A percentile compares a stretch with the other conserved stretches of the same genome.
Evolutionary conservation across 31 red algal genomes (phyloP).

Genomic region (Porphyra umbilicalis): DNA sequence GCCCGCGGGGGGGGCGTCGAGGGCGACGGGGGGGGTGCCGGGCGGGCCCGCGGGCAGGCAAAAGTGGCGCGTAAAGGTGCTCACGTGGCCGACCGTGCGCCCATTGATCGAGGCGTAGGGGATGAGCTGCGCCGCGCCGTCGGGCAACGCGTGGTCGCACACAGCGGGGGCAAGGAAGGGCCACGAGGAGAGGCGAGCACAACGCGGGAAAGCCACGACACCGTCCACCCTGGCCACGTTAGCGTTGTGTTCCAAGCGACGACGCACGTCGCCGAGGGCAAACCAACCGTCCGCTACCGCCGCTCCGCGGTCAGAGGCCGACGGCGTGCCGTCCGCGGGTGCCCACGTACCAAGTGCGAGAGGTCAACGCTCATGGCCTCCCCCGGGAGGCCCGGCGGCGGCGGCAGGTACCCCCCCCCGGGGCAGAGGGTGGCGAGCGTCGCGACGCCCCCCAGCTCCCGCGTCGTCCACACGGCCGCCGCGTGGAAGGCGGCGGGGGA

Average conservation of each 20-base stretch:
- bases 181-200: too few species aligned
- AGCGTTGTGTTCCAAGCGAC: too few species aligned
- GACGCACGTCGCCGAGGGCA: too few species aligned
- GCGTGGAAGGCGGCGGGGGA: neutral
- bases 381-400: neutral
- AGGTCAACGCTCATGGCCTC: neutral
- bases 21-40: neutral
- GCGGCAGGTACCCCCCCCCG: neutral
- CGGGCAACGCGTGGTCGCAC: too few species aligned
- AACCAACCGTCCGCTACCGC: too few species aligned
- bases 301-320: too few species aligned
- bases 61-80: neutral
- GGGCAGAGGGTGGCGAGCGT: neutral
- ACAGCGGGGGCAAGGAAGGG: too few species aligned
- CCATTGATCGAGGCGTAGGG: neutral
- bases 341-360: neutral
- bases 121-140: neutral
- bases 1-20: neutral
- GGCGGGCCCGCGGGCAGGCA: neutral
- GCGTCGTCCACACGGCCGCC: neutral
- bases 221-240: too few species aligned
- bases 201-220: too few species aligned
- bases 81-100: neutral
- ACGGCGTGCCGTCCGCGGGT: too few species aligned
- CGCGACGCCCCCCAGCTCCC: neutral